Evolutionary conservation across 768 basidiomycete species (phyloP), one percentile per base, ranked within the genome.

Genomic region (Suillus subaureus): DNA sequence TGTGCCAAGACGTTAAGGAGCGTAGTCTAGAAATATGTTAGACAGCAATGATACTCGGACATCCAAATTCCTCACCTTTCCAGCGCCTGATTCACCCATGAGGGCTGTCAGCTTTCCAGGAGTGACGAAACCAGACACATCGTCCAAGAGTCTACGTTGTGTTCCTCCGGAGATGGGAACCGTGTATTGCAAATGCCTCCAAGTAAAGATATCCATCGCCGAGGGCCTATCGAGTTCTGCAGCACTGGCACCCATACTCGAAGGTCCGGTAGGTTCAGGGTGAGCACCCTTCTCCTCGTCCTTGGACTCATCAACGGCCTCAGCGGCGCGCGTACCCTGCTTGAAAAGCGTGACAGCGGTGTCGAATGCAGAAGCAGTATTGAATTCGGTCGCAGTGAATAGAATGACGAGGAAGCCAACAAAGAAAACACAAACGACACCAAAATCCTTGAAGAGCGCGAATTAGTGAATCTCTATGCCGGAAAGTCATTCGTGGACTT

Each of bases 61-160:
- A 49, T 21, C 35, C 26, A 2, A 21, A 54, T 21, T 28, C 71
- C 66, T 35, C 65, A 67, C 58, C 80, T 79, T 70, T 78, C 89
- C 90, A 51, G 91, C 91, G 61, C 92, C 92, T 65, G 88, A 89
- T 16, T 90, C 90, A 66, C 94, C 94, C 93, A 96, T 94, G 12
- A 96, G 82, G 1, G 93, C 94, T 0, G 94, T 94, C 67, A 95
- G 75, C n/a, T 89, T 93, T 3, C 93, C 94, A 12, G 94, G 94
- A 70, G 89, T 90, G 51, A 93, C 91, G 71, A 88, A 94, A 0
- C 93, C 93, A 67, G 82, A 84, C 21, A 95, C 86, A 68, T 93
- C 87, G 70, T 93, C 86, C 43, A 95, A 83, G 12, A 95, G 80
- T 51, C 86, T 83, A 9, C 79, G 81, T 2, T 42, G 3, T 16